Percentiles rank a stretch among this genome's conserved stretches.
phyloP scores from a whole-genome alignment of 768 basidiomycete genomes.

The Podaxis sp. region DNA sequence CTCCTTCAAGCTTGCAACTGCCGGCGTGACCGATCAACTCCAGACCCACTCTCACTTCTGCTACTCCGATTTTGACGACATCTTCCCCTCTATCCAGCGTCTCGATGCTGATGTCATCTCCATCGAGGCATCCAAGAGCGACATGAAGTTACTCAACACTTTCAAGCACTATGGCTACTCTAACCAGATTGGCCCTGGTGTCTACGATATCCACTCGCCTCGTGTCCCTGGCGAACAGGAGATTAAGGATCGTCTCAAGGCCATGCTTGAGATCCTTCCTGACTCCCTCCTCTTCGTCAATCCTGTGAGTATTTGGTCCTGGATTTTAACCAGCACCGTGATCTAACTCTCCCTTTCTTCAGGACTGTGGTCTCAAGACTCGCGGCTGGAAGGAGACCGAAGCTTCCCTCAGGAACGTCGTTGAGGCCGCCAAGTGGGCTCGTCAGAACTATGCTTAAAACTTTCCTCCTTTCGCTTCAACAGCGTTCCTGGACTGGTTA shows the following conservation, averaged over 20 bases:
- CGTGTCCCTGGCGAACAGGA: slow-evolving; percentile 94
- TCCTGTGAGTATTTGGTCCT: slow-evolving; percentile 49
- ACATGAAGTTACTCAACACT: slow-evolving; percentile 94
- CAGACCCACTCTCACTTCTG: slow-evolving; percentile 99
- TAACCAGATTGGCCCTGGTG: slow-evolving; percentile 97
- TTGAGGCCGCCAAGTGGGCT: slow-evolving; percentile 92
- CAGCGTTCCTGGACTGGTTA: slow-evolving; percentile 79
- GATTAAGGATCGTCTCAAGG: slow-evolving; percentile 87
- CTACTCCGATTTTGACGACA: slow-evolving; percentile 98
- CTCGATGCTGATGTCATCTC: slow-evolving; percentile 99
- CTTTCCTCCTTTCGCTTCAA: slow-evolving; percentile 74
- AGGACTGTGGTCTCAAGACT: slow-evolving; percentile 98
- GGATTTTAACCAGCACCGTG: neutral
- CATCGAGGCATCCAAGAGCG: slow-evolving; percentile 97
- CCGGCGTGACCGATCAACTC: slow-evolving; percentile 90
- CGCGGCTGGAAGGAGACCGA: slow-evolving; percentile 99
- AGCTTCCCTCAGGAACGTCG: slow-evolving; percentile 83
- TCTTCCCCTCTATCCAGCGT: slow-evolving; percentile 95
- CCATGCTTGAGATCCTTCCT: slow-evolving; percentile 82
- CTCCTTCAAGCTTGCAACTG: slow-evolving; percentile 97
- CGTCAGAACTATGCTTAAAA: slow-evolving; percentile 76
- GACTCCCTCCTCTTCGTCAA: slow-evolving; percentile 86
- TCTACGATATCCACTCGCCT: slow-evolving; percentile 99
- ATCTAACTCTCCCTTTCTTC: slow-evolving; percentile 13
- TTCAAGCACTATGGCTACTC: slow-evolving; percentile 96